Base-by-base conservation (phyloP, 495 filamentous ascomycete genomes). In the Immersiella caudata region DNA sequence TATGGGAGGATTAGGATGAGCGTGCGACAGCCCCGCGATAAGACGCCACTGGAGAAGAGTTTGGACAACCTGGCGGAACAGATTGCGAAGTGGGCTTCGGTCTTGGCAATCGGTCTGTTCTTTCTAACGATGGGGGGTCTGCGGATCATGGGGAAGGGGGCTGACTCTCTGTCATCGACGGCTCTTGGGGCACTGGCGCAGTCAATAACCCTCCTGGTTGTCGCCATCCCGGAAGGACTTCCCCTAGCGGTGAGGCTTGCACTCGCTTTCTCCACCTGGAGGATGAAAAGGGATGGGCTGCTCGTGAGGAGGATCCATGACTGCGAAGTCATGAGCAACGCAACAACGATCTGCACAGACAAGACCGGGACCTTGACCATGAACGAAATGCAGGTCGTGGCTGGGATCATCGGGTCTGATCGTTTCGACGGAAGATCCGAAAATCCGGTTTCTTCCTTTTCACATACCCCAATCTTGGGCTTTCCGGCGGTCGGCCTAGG, bases 241-340 rank as follows among this genome's bases (percentile, higher is more conserved):
- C 92, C 92, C 21, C 80, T 95, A 49, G 91, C 92, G 66, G 92
- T 95, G 24, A 94, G 91, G 4, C 82, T 95, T 24, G 91, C 92
- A 54, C 82, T 93, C 46, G 91, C 91, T 26, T 93, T 92, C 79
- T 91, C 92, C 25, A 93, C 90, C 3, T 92, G 88, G 12, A 81
- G 90, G 25, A 90, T 95, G 86, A 92, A 90, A 73, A 91, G 94
- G 70, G 90, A 93, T 73, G 94, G 93, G 70, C 12, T 59, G 9
- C 79, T 94, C 58, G 92, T 95, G 18, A 89, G 91, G 52, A 81
- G 90, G 25, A 78, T 94, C 22, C 84, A 87, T 24, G 90, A 91
- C 26, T 95, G 91, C 74, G 92, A 95, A 74, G 93, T 90, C 1
- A 94, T 94, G 92, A 91, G 91, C 3, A 93, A 94, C 74, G 91